Percentiles rank a stretch among this genome's conserved stretches.
Evolutionary conservation across 345 rosid genomes (phyloP).

Genomic region (Salix exigua): DNA sequence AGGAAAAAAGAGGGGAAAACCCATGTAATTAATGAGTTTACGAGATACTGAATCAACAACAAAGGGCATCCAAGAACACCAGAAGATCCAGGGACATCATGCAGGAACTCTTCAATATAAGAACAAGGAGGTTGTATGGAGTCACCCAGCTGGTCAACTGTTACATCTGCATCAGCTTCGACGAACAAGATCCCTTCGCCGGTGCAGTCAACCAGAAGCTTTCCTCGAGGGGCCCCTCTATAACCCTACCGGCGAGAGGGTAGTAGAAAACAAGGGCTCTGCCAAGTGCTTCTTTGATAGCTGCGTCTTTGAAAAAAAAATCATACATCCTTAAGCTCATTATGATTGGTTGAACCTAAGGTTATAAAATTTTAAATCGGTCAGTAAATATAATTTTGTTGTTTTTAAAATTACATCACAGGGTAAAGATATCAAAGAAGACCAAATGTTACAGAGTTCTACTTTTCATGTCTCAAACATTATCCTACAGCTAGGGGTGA

Average conservation of each 20-base stretch:
- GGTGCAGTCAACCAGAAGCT: conserved; percentile 24
- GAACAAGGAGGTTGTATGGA: conserved; percentile 16
- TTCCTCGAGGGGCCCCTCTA: conserved; percentile 10
- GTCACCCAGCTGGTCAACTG: conserved; percentile 6
- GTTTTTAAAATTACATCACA: too few relatives aligned
- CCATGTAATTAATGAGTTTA: too few relatives aligned
- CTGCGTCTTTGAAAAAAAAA: too few relatives aligned
- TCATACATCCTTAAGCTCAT: too few relatives aligned
- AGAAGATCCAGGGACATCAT: conserved; percentile 10
- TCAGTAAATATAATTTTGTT: too few relatives aligned
- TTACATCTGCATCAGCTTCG: conserved; percentile 15
- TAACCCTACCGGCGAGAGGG: conserved; percentile 21
- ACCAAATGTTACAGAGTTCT: too few relatives aligned
- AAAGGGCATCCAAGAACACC: conserved; percentile 14
- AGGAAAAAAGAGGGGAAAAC: too few relatives aligned
- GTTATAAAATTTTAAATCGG: too few relatives aligned
- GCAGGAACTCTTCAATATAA: conserved; percentile 10
- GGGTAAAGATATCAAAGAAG: too few relatives aligned
- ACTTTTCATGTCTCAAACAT: too few relatives aligned
- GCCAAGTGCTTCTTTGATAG: conserved; percentile 8
- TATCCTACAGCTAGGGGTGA: too few relatives aligned
- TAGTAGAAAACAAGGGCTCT: conserved; percentile 18
- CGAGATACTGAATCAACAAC: conserved; percentile 14
- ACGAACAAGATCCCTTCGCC: conserved; percentile 26
- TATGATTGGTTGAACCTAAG: too few relatives aligned